A percentile compares a stretch with the other conserved stretches of the same genome.
These are phyloP conservation scores for Globisporangium cylindrosporum DNA, from an alignment of 352 stramenopile genomes.

Conservation along the genomic window DNA sequence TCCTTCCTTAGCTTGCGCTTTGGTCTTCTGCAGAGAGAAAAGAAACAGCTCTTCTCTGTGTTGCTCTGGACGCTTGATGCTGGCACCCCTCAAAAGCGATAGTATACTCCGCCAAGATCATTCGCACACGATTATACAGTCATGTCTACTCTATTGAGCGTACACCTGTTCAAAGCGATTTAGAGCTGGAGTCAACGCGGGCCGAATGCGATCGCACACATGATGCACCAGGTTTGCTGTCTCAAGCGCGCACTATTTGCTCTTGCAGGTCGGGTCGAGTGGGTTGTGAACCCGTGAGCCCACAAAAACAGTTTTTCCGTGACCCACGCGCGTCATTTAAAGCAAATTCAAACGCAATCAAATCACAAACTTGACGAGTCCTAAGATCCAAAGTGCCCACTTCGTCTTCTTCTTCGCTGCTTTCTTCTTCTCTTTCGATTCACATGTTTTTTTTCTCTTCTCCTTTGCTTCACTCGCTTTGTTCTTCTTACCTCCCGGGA, in stretches of 20 bases:
- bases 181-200: not conserved
- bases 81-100: not conserved
- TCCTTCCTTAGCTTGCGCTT: slow-evolving; percentile 3
- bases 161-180: not conserved
- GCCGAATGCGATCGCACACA: not conserved
- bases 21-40: slow-evolving; percentile 6
- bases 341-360: too few relatives aligned
- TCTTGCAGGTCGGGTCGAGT: not conserved
- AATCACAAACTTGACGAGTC: too few relatives aligned
- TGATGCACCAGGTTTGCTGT: not conserved
- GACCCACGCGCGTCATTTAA: slow-evolving; percentile 1
- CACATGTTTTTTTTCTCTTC: too few relatives aligned
- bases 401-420: too few relatives aligned
- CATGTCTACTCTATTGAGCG: not conserved
- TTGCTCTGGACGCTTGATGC: not conserved
- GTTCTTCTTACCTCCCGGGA: too few relatives aligned
- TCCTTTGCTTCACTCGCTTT: too few relatives aligned
- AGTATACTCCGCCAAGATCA: not conserved
- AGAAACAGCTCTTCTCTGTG: slow-evolving; percentile 6
- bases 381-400: too few relatives aligned
- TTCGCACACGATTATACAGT: not conserved
- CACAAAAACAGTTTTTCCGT: not conserved
- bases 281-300: not conserved
- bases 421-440: too few relatives aligned
- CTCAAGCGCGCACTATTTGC: not conserved